Conservation (phyloP, 2,329 filamentous ascomycete genomes). For the Trichocomaceae sp. region DNA sequence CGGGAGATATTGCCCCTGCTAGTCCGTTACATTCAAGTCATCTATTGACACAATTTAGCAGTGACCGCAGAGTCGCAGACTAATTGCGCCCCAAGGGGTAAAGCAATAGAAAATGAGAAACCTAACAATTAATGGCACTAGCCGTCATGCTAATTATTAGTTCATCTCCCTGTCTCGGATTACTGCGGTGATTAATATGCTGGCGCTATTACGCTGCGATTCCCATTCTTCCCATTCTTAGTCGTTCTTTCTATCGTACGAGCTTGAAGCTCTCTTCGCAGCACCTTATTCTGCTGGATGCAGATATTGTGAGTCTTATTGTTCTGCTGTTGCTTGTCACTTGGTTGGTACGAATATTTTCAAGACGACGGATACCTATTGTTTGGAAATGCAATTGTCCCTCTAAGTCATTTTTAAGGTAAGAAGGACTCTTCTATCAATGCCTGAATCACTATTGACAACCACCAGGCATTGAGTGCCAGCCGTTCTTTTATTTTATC, state of each 20-base stretch:
- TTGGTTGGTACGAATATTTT: not conserved
- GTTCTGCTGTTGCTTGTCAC: not conserved
- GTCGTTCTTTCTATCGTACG: constrained; percentile 7
- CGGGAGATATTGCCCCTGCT: not conserved
- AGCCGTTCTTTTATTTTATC: constrained; percentile 4
- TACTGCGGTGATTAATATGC: constrained; percentile 5
- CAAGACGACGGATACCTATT: not conserved
- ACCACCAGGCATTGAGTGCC: constrained; percentile 15
- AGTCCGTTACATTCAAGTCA: constrained; percentile 9
- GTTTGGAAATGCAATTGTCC: constrained; percentile 2
- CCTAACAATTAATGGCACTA: constrained; percentile 1
- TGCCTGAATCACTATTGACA: not conserved
- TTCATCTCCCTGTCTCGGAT: not conserved
- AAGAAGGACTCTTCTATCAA: not conserved
- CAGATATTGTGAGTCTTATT: constrained; percentile 6
- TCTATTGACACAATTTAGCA: not conserved
- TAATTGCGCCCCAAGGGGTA: constrained; percentile 2
- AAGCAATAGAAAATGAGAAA: not conserved
- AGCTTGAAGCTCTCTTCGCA: constrained; percentile 15
- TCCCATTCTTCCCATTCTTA: not conserved
- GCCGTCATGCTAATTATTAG: not conserved
- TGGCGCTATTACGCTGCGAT: not conserved
- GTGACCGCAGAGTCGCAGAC: not conserved
- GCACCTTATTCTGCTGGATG: constrained; percentile 6
- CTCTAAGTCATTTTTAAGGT: not conserved